Evolutionary conservation across 2,329 filamentous ascomycete species (phyloP), one percentile per base, ranked within the genome.

Genomic region (Fusarium incarnatum): DNA sequence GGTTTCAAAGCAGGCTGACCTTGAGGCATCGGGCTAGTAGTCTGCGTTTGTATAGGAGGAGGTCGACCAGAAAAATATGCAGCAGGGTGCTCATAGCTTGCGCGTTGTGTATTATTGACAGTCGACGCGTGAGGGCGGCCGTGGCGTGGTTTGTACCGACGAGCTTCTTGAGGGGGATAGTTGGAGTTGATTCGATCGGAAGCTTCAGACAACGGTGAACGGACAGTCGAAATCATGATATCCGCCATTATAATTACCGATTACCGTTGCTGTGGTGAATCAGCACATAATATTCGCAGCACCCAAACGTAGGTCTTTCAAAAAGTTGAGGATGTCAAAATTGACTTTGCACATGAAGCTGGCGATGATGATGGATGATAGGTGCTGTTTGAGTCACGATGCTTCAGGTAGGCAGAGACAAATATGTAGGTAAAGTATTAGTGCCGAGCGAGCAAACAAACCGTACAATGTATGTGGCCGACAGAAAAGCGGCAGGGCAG

Each of bases 121-220:
- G 58, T 58, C 12, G 68, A 56, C 15, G 59, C 56, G 53, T 60
- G 50, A 23, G 67, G 57, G 42, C 77, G 76, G 44, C 75, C 73
- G 61, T 76, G 67, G 46, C 76, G 75, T 58, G 75, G 46, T 70
- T 82, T 83, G 62, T 65, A 60, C 27, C 65, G 62, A 30, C 77
- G 74, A 22, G 70, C 59, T 30, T 79, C 73, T 48, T 73, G 60
- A 50, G 70, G 56, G 41, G 76, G 73, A 63, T 77, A 77, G 20
- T 77, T 74, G 27, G 82, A 81, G 72, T 86, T 87, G 70, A 84
- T 78, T 68, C 84, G 82, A 65, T 83, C 79, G 27, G 80, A 82
- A 23, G 84, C 83, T 75, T 87, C 85, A 34, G 79, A 80, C 46
- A 87, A 77, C 45, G 85, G 85, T 55, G 78, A 74, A 59, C 82